Evolutionary conservation across 2,329 filamentous ascomycete genomes (phyloP).

Genomic region (Colletotrichum theobromicola): DNA sequence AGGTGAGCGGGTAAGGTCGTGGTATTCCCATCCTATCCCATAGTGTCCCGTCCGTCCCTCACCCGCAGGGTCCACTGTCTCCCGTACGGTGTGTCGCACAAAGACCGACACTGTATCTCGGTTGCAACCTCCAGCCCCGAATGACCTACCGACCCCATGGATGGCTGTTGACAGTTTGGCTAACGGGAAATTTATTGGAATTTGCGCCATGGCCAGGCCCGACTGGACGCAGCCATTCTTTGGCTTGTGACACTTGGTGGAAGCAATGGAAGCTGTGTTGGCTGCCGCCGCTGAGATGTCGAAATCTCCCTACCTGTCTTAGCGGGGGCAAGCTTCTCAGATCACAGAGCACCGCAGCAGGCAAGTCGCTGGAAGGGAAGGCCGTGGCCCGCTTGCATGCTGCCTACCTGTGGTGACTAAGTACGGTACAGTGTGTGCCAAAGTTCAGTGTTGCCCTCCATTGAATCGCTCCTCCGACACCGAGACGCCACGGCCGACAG

Average conservation of each 20-base stretch:
- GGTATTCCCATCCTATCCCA: background rate
- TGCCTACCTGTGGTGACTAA: too few species aligned
- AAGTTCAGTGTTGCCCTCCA: background rate
- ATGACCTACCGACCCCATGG: background rate
- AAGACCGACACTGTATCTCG: constrained; percentile 4
- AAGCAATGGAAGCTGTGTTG: background rate
- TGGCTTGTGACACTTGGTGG: background rate
- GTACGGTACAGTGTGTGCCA: background rate
- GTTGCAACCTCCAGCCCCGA: constrained; percentile 3
- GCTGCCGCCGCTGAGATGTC: background rate
- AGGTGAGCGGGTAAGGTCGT: background rate
- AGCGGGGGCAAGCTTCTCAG: background rate
- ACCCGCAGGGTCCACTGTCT: background rate
- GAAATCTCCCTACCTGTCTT: background rate
- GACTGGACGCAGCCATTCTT: background rate
- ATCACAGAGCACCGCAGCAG: background rate
- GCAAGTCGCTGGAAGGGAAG: background rate
- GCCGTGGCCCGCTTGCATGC: background rate
- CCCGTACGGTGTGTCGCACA: constrained; percentile 7
- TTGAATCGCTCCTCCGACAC: background rate
- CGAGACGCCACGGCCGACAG: background rate
- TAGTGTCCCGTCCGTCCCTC: background rate
- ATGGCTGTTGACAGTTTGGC: background rate
- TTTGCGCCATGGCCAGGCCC: background rate
- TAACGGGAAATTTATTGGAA: background rate